These are phyloP conservation scores for Microcos paniculata DNA, from an alignment of 345 rosid genomes.

Conservation along the genomic window DNA sequence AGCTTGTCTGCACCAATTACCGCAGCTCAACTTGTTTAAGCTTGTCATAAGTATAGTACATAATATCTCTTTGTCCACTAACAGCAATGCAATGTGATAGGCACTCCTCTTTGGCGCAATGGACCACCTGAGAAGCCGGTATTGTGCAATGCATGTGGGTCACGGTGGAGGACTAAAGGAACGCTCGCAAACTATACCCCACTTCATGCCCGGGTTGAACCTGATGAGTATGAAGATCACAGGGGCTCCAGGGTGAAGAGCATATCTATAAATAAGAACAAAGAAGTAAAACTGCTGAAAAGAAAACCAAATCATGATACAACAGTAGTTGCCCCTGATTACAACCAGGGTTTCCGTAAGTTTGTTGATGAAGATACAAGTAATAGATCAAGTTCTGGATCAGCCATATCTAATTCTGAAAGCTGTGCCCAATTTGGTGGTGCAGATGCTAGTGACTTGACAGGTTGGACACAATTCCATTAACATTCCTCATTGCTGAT, in stretches of 20 bases:
- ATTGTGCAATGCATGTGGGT: constrained; percentile 82
- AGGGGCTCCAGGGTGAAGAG: constrained; percentile 44
- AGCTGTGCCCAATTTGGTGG: constrained; percentile 88
- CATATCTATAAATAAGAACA: constrained; percentile 49
- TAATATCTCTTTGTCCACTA: constrained; percentile 8
- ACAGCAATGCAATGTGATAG: constrained; percentile 32
- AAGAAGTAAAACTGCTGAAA: constrained; percentile 67
- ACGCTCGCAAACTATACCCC: constrained; percentile 74
- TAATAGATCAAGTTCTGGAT: constrained; percentile 95
- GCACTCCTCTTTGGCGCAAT: constrained; percentile 86
- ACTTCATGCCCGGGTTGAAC: constrained; percentile 65
- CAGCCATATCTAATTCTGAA: constrained; percentile 93
- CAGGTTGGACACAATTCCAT: constrained; percentile 50
- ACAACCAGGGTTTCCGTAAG: constrained; percentile 51
- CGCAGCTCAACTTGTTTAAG: not conserved
- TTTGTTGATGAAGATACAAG: constrained; percentile 77
- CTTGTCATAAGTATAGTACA: not conserved
- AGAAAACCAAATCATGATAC: constrained; percentile 63
- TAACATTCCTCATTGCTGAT: not conserved
- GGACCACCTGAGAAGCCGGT: constrained; percentile 90
- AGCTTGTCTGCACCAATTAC: not conserved
- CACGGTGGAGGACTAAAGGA: constrained; percentile 85
- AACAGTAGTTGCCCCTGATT: constrained; percentile 41
- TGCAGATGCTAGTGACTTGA: constrained; percentile 84
- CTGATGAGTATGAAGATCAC: constrained; percentile 53